Conservation (phyloP, 2,329 filamentous ascomycete species). For the Aspergillus sp. region DNA sequence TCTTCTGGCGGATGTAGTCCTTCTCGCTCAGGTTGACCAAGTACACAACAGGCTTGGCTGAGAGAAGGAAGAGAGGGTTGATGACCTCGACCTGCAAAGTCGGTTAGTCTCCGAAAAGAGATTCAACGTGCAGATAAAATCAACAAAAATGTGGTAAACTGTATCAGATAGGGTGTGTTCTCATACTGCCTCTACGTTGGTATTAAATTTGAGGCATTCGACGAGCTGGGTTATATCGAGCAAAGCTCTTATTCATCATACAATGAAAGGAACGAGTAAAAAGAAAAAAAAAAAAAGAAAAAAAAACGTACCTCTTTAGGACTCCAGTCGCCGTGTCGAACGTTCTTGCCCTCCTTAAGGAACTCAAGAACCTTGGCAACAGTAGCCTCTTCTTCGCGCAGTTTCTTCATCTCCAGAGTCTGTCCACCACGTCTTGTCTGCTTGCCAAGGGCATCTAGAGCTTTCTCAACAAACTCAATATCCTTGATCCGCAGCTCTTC, state of each 20-base stretch:
- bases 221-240: conserved; percentile 99
- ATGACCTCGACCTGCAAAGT: conserved; percentile 82
- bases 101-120: conserved; percentile 21
- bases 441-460: conserved; percentile 86
- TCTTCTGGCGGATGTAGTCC: conserved; percentile 98
- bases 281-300: conserved; percentile 20
- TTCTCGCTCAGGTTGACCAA: conserved; percentile 95
- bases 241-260: conserved; percentile 99
- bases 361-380: conserved; percentile 85
- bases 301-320: conserved; percentile 80
- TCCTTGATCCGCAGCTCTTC: conserved; percentile 97
- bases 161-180: conserved; percentile 73
- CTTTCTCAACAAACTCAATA: conserved; percentile 97
- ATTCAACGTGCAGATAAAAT: conserved; percentile 15
- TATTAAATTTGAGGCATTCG: conserved; percentile 71
- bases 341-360: conserved; percentile 86
- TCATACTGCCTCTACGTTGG: conserved; percentile 76
- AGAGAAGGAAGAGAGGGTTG: conserved; percentile 92
- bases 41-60: conserved; percentile 95
- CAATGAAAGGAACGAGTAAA: conserved; percentile 9
- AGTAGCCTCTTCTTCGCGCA: conserved; percentile 88
- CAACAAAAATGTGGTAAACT: conserved; percentile 12
- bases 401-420: conserved; percentile 95
- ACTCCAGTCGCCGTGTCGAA: conserved; percentile 84
- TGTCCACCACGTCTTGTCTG: conserved; percentile 93